Base-by-base conservation (phyloP, 2,329 filamentous ascomycete species). In the Aspergillus spinulosporus region DNA sequence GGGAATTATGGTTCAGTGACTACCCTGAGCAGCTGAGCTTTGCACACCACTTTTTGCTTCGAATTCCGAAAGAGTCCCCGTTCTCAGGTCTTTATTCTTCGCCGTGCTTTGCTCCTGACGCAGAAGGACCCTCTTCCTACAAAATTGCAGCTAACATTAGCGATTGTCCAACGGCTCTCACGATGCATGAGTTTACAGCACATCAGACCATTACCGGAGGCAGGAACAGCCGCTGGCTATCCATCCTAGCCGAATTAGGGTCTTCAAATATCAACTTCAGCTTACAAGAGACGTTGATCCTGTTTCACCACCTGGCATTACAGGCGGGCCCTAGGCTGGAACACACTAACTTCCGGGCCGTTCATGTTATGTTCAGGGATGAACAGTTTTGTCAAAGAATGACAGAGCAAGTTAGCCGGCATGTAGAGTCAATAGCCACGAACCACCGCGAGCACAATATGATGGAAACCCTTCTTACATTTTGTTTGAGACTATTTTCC, bases 241-340 rank as follows among this genome's bases (percentile, higher is more conserved):
- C 75, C 2, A 71, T 85, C 0, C 62, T 84, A 0, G 58, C 76
- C 0, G 81, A 85, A 59, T 63, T 85, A 2, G 80, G 76, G 0
- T 76, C 79, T 1, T 76, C 79, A 0, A 81, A 80, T 57, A 50
- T 90, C 3, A 88, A 88, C 59, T 83, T 89, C 58, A 83, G 81
- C 31, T 78, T 77, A 0, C 76, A 82, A 31, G 74, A 78, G 0
- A 82, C 82, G 0, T 74, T 76, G 31, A 57, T 72, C 0, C 61
- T 88, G 0, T 65, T 89, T 1, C 70, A 72, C 1, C 80, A 82
- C 6, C 70, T 89, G 1, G 72, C 78, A 0, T 59, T 81, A 0
- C 81, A 89, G 59, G 78, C 76, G 1, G 88, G 88, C 0, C 84
- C 84, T 3, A 49, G 65, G 0, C 52, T 66, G 4, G 50, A 63